Evolutionary conservation across 139 green algal species (phyloP), one percentile per base, ranked within the genome.

Genomic region (Gonium pectorale): DNA sequence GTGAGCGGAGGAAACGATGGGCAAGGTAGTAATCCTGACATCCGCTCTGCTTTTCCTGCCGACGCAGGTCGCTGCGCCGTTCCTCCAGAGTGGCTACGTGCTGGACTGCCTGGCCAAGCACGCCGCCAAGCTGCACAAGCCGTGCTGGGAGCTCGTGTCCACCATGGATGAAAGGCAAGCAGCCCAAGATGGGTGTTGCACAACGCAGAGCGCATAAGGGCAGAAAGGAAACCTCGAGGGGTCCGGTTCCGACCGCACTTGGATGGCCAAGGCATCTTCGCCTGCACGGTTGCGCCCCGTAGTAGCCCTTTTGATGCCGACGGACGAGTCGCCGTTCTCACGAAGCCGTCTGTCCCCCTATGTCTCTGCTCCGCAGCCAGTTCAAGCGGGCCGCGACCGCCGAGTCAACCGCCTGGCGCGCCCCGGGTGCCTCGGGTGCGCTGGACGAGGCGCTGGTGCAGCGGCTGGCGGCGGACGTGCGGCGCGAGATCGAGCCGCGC

Each of bases 141-240:
- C 77, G 5, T 89, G 85, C 77, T 89, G 85, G 85, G 72, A 82
- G 54, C 85, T 89, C 29, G 79, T 89, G 31, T 82, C 77, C 44
- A 85, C 69, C 43, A 81, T 85, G 54, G 85, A 89, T 43, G 77
- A 85, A 3, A 62, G 78, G 63, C 64, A 63, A 49, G n/a, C n/a
- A n/a, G n/a, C n/a, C n/a, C n/a, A n/a, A n/a, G n/a, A n/a, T n/a
- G n/a, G n/a, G n/a, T n/a, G n/a, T n/a, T n/a, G n/a, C n/a, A n/a
- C n/a, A n/a, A n/a, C n/a, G n/a, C n/a, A n/a, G n/a, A n/a, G n/a
- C n/a, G n/a, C n/a, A n/a, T n/a, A n/a, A n/a, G n/a, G n/a, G n/a
- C n/a, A n/a, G n/a, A n/a, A n/a, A n/a, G n/a, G n/a, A n/a, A n/a
- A n/a, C n/a, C n/a, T n/a, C n/a, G n/a, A n/a, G n/a, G n/a, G n/a